Evolutionary conservation across 1,284 basidiomycete genomes (phyloP), one percentile per base, ranked within the genome.

Genomic region (Tylopilus sp.): DNA sequence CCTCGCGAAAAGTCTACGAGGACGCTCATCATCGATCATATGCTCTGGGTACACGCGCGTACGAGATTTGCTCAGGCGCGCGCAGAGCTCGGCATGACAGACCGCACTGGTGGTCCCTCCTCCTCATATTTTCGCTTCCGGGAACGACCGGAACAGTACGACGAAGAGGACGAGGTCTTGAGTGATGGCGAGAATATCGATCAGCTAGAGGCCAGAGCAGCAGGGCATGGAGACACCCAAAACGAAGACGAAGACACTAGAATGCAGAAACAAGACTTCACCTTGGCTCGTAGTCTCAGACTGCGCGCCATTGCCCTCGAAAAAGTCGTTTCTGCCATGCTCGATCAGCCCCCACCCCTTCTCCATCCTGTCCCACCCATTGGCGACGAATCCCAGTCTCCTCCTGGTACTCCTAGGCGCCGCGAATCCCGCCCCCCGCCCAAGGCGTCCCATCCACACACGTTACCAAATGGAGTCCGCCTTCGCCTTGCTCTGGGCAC

Each of bases 41-140:
- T 89, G 72, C 71, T 90, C 49, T 90, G 85, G 86, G 84, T 85
- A 6, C 89, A 91, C 66, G 81, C 77, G 5, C 75, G 84, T 52
- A 88, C 89, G n/a, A 78, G 88, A 50, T 86, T 89, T 57, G 81
- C 83, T 10, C 87, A 89, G 63, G 88, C 84, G 3, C 78, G 87
- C 25, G 86, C 86, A 34, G 89, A 89, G 64, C 77, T 91, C 23
- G 82, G 86, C 43, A 84, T 90, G 82, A 80, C 84, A n/a, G 81
- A 87, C 65, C 78, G 79, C 53, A 83, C 85, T 1, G 86, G 85
- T 12, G 85, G 84, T 2, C 71, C 78, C 4, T 71, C 75, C 0
- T 77, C 80, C 1, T 55, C 73, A 8, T 75, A 84, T 56, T 82
- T 81, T 57, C 60, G 63, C 6, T 78, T 84, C 61, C 75, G 84